phyloP scores from a whole-genome alignment of 1,284 basidiomycete species.

The Violaceomyces palustris region DNA sequence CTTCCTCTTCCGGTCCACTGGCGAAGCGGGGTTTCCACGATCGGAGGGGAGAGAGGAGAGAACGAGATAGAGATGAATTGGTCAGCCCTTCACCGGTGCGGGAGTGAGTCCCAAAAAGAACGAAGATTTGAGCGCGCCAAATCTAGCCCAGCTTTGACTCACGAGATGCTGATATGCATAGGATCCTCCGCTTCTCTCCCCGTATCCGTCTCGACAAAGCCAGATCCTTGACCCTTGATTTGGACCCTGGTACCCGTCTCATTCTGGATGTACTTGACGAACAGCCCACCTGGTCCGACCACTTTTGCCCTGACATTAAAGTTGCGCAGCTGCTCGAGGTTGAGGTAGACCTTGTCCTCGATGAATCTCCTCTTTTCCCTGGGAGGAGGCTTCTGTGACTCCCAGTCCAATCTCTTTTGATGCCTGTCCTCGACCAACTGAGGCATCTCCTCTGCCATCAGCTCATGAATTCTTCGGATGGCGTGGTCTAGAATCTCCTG shows the following conservation, averaged over 20 bases:
- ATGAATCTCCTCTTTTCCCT: conserved; percentile 36
- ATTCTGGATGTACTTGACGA: conserved; percentile 96
- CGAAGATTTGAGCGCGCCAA: no score
- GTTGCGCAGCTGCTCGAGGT: conserved; percentile 82
- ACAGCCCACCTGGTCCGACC: conserved; percentile 81
- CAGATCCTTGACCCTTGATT: conserved; percentile 91
- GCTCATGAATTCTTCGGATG: conserved; percentile 75
- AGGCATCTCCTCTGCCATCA: conserved; percentile 69
- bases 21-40: neutral
- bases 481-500: conserved; percentile 72
- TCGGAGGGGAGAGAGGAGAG: neutral
- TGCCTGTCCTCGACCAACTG: conserved; percentile 45
- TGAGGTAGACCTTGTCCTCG: conserved; percentile 60
- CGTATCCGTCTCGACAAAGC: conserved; percentile 91
- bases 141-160: neutral
- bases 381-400: conserved; percentile 28
- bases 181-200: conserved; percentile 84
- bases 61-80: neutral
- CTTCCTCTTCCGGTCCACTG: conserved; percentile 36
- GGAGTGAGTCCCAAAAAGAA: neutral
- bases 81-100: neutral
- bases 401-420: conserved; percentile 29
- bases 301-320: conserved; percentile 97
- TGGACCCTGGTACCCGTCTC: conserved; percentile 97
- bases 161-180: conserved; percentile 61